phyloP scores from a whole-genome alignment of 495 filamentous ascomycete species.

The Hypoxylon trugodes region DNA sequence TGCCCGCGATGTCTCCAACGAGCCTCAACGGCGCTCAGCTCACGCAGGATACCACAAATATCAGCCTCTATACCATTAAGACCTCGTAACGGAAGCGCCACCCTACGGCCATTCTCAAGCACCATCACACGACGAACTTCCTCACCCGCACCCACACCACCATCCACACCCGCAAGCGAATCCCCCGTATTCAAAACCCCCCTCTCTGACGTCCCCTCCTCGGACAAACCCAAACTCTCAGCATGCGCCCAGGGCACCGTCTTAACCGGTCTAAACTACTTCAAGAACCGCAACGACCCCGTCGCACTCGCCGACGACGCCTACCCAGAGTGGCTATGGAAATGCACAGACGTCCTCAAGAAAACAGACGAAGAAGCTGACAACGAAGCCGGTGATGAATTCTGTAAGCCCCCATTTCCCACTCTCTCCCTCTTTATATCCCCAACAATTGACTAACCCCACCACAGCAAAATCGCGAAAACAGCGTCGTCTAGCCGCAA shows the following conservation, averaged over 20 bases:
- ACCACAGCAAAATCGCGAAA: constrained; percentile 80
- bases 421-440: not conserved
- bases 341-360: constrained; percentile 67
- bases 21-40: constrained; percentile 44
- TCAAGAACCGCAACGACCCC: constrained; percentile 75
- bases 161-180: constrained; percentile 32
- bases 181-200: constrained; percentile 36
- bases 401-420: constrained; percentile 67
- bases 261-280: constrained; percentile 83
- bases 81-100: constrained; percentile 20
- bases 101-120: constrained; percentile 44
- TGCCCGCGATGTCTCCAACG: constrained; percentile 56
- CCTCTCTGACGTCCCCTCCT: constrained; percentile 16
- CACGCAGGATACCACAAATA: constrained; percentile 23
- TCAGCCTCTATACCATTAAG: constrained; percentile 22
- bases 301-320: constrained; percentile 82
- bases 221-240: constrained; percentile 42
- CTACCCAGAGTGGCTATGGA: constrained; percentile 94
- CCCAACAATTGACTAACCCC: constrained; percentile 4
- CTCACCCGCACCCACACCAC: constrained; percentile 35
- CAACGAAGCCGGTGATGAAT: constrained; percentile 66
- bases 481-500: constrained; percentile 71
- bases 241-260: constrained; percentile 72
- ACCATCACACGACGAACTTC: constrained; percentile 40
- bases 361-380: constrained; percentile 48